Base-by-base conservation (phyloP, 495 filamentous ascomycete genomes). In the Letharia columbiana region DNA sequence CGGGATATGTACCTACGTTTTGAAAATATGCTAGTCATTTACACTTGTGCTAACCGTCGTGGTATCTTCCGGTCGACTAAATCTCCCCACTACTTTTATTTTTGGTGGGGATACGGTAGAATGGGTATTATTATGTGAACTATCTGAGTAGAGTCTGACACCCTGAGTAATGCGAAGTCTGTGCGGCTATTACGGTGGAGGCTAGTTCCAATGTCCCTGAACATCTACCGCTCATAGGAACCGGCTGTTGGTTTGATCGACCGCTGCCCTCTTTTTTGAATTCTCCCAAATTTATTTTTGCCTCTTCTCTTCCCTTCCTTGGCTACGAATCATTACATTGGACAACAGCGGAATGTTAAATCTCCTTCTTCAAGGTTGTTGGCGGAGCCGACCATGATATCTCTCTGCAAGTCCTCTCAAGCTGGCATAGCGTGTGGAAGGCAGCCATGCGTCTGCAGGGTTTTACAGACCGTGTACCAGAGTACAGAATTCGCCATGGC, bases 141-240 rank as follows among this genome's bases (percentile, higher is more conserved):
- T 4, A 23, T 28, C 4, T 45, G 23, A 10, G 28, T 13, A 37
- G 4, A 49, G 61, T 49, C 60, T 62, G 60, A 52, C 23, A 47
- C 44, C 20, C 44, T 47, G 44, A 47, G 40, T 49, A 49, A n/a
- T 49, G 28, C 23, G 23, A 31, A 58, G 63, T 65, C 63, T 65
- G 63, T 65, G 63, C 63, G 63, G 63, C 49, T 65, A 65, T 28
- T 65, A 65, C 45, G 57, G 41, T 23, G n/a, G 33, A 56, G 18
- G 54, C 35, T 44, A 65, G 31, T 57, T 59, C 63, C 12, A 65
- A 31, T 59, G 33, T 59, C 57, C 31, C 52, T 56, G 52, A 64
- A 64, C 35, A 58, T 64, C 28, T 65, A 42, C 63, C 63, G 63
- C 23, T 20, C 52, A 23, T 37, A 35, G n/a, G 52, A 65, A n/a